A percentile compares a stretch with the other conserved stretches of the same genome.
These are phyloP conservation scores for Stephanodiscus minutulus DNA, from an alignment of 108 stramenopile genomes.

Conservation along the genomic window DNA sequence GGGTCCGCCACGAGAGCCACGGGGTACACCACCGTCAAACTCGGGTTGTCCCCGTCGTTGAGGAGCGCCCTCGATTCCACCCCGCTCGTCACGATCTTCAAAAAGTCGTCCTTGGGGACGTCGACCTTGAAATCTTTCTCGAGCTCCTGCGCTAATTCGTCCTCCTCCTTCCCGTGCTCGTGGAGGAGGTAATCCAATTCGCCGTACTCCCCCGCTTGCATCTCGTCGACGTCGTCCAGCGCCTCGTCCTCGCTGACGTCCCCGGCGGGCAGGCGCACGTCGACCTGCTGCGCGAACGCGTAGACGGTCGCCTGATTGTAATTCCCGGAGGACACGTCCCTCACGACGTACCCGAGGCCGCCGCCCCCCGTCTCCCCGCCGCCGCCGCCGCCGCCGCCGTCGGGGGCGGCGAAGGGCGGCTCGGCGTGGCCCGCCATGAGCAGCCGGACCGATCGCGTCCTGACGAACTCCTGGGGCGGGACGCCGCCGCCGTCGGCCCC, in stretches of 20 bases:
- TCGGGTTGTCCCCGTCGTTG: conserved; percentile 24
- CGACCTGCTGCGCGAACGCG: conserved; percentile 49
- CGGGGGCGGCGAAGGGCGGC: background rate
- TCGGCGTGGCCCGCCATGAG: conserved; percentile 50
- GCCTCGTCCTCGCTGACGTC: background rate
- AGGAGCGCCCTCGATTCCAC: conserved; percentile 38
- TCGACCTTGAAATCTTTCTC: conserved; percentile 16
- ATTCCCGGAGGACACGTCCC: conserved; percentile 14
- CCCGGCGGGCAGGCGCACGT: conserved; percentile 45
- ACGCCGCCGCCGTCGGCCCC: background rate
- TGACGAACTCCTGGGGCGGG: background rate
- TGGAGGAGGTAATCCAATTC: conserved; percentile 21
- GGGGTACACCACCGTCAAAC: conserved; percentile 27
- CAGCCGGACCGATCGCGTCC: conserved; percentile 39
- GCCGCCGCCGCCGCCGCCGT: too few relatives aligned
- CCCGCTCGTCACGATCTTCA: conserved; percentile 36
- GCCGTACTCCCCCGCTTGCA: conserved; percentile 1
- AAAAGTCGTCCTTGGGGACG: conserved; percentile 8
- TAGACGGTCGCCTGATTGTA: conserved; percentile 34
- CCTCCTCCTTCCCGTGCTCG: conserved; percentile 13
- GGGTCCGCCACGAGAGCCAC: conserved; percentile 44
- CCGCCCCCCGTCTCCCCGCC: too few relatives aligned
- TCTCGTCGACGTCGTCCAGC: conserved; percentile 5
- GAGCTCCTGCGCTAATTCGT: conserved; percentile 15
- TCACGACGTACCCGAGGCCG: too few relatives aligned